phyloP scores from a whole-genome alignment of 305 asterid species.

The Solanum hybrid region DNA sequence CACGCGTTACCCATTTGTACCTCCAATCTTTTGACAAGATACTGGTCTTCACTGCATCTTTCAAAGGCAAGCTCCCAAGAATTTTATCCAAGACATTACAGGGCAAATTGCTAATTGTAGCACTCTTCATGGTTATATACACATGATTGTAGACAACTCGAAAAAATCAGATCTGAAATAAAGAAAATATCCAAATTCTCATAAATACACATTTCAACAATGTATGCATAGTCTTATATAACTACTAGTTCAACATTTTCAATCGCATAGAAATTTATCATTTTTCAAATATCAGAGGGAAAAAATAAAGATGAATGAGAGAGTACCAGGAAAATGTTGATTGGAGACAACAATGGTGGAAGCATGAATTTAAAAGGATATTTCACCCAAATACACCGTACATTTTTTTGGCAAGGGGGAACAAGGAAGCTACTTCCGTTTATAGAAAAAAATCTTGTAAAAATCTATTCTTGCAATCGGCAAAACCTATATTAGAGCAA shows the following conservation, averaged over 20 bases:
- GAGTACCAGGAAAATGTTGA: neutral
- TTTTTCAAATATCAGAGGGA: neutral
- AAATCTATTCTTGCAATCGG: neutral
- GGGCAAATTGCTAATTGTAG: neutral
- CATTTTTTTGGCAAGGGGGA: neutral
- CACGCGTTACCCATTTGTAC: neutral
- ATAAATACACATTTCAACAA: neutral
- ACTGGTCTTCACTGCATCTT: constrained; percentile 2
- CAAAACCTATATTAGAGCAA: neutral
- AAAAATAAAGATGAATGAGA: neutral
- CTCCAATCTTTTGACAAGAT: neutral
- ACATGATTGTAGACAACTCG: neutral
- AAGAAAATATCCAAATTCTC: neutral
- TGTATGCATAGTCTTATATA: neutral
- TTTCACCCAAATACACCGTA: neutral
- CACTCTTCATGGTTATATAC: neutral
- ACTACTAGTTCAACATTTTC: neutral
- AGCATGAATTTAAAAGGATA: neutral
- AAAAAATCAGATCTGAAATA: neutral
- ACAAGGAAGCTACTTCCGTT: neutral
- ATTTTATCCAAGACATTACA: neutral
- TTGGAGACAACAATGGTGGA: neutral
- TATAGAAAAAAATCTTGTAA: neutral
- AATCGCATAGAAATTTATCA: neutral
- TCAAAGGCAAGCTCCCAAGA: neutral